These are phyloP conservation scores for Meyerozyma guilliermondii DNA, from an alignment of 1,139 yeast species.

Conservation along the genomic window DNA sequence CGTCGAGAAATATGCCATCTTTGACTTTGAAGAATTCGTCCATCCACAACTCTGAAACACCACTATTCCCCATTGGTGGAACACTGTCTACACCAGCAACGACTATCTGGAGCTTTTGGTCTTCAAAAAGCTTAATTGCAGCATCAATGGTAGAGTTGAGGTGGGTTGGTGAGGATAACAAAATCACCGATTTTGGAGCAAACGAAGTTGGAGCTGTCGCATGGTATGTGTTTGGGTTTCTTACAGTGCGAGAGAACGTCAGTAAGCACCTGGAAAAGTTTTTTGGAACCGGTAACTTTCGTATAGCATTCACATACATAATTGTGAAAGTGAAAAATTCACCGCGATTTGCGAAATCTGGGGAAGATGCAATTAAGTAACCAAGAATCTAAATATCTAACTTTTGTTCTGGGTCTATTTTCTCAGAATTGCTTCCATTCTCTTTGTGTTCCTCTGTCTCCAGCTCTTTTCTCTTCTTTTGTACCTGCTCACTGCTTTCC, in stretches of 20 bases:
- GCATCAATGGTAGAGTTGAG: conserved; percentile 31
- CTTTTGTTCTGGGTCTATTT: not conserved
- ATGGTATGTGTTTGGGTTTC: conserved; percentile 15
- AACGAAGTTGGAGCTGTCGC: conserved; percentile 12
- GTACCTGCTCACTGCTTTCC: conserved; percentile 5
- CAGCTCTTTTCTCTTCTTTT: conserved; percentile 3
- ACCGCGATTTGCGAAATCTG: conserved; percentile 8
- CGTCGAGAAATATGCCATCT: conserved; percentile 17
- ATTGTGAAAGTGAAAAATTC: not conserved
- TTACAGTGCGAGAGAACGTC: conserved; percentile 14
- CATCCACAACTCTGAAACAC: conserved; percentile 47
- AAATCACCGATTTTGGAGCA: conserved; percentile 17
- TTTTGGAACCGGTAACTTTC: not conserved
- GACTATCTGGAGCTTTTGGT: conserved; percentile 32
- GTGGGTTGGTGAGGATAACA: conserved; percentile 34
- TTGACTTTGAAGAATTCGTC: conserved; percentile 23
- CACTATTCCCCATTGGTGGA: conserved; percentile 34
- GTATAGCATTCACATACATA: not conserved
- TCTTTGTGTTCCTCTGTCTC: not conserved
- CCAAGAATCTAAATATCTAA: not conserved
- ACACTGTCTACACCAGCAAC: conserved; percentile 49
- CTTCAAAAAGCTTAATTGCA: conserved; percentile 24
- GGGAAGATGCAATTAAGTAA: not conserved
- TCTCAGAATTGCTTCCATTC: not conserved
- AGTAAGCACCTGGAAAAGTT: conserved; percentile 6